Percentiles rank a stretch among this genome's conserved stretches.
These are phyloP conservation scores for Beauveria pseudobassiana DNA, from an alignment of 2,329 filamentous ascomycete genomes.

Conservation along the genomic window DNA sequence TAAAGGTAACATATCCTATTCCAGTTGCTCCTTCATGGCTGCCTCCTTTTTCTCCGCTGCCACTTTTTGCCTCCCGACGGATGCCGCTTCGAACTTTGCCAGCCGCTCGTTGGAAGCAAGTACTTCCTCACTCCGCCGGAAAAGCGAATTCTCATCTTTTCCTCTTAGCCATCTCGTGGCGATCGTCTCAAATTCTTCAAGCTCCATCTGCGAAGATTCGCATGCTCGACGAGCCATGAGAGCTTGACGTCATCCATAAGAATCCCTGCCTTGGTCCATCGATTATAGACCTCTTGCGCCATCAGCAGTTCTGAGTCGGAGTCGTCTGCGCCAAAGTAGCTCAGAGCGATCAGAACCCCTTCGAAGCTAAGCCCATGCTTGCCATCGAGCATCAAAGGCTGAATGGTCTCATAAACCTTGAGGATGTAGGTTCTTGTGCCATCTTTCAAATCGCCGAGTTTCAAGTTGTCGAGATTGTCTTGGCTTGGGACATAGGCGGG, in stretches of 20 bases:
- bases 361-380: background rate
- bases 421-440: background rate
- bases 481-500: background rate
- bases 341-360: background rate
- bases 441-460: background rate
- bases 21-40: too few relatives aligned
- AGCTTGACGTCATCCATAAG: background rate
- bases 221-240: background rate
- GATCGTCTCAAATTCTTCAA: background rate
- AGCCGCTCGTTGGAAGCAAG: too few relatives aligned
- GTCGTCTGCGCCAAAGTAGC: background rate
- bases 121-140: background rate
- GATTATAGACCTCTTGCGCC: background rate
- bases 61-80: too few relatives aligned
- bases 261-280: background rate
- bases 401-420: background rate
- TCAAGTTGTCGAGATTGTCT: background rate
- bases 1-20: too few relatives aligned
- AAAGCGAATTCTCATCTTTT: background rate
- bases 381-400: background rate
- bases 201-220: background rate
- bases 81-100: too few relatives aligned
- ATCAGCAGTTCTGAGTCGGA: background rate
- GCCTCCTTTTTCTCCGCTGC: too few relatives aligned
- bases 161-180: background rate